Conservation (phyloP, 345 rosid genomes). For the Citrus mangshanensis region DNA sequence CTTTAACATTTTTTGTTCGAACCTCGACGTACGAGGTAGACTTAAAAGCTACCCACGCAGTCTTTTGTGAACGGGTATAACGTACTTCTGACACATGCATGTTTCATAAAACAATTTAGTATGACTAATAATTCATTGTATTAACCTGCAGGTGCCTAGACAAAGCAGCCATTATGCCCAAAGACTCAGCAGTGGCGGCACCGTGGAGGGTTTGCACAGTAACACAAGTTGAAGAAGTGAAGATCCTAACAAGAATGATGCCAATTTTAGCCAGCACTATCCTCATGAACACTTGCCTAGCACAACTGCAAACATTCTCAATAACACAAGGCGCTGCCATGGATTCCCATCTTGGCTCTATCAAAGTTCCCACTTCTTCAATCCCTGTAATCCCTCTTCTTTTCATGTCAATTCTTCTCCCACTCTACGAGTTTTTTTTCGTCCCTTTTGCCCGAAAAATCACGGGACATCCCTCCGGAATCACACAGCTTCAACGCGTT, state of each 20-base stretch:
- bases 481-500: conserved; percentile 42
- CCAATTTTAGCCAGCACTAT: conserved; percentile 43
- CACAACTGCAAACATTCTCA: conserved; percentile 43
- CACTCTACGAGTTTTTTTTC: conserved; percentile 30
- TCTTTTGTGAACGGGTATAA: too few relatives aligned
- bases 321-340: conserved; percentile 35
- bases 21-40: too few relatives aligned
- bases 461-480: conserved; percentile 34
- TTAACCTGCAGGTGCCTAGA: conserved; percentile 34
- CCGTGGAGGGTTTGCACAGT: conserved; percentile 40
- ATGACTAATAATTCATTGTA: too few relatives aligned
- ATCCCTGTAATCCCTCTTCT: conserved; percentile 37
- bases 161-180: conserved; percentile 34
- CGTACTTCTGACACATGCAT: too few relatives aligned
- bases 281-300: conserved; percentile 42
- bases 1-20: too few relatives aligned
- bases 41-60: too few relatives aligned
- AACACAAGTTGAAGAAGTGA: conserved; percentile 53
- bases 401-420: conserved; percentile 38
- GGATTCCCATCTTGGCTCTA: conserved; percentile 30
- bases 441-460: conserved; percentile 39
- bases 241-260: conserved; percentile 38
- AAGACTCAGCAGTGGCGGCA: conserved; percentile 10
- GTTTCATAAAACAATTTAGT: too few relatives aligned
- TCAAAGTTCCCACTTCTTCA: conserved; percentile 33